Evolutionary conservation across 148 eudicot genomes (phyloP).

Genomic region (Rhododendron simsii): DNA sequence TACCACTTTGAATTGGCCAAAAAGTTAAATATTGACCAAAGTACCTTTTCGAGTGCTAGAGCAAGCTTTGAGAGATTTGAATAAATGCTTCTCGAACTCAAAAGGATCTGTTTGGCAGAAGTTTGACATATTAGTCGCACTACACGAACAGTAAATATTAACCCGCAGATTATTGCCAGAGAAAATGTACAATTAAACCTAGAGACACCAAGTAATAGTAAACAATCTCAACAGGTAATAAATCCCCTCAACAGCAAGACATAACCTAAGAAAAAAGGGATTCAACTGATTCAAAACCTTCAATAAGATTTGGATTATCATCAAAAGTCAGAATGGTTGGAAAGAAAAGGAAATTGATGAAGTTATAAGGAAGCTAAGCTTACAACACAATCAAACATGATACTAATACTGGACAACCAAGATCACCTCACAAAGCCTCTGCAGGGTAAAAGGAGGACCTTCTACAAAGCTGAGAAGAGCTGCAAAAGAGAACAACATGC

Average conservation of each 20-base stretch:
- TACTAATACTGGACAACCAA: neutral
- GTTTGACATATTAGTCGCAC: neutral
- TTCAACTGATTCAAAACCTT: neutral
- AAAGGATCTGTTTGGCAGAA: constrained; percentile 48
- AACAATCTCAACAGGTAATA: neutral
- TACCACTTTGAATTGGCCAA: neutral
- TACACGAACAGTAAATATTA: neutral
- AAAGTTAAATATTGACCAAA: neutral
- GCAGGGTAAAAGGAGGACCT: constrained; percentile 93
- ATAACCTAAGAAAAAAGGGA: neutral
- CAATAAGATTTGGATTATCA: neutral
- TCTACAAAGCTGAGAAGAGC: constrained; percentile 69
- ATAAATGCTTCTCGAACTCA: constrained; percentile 60
- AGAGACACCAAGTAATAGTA: neutral
- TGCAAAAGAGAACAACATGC: constrained; percentile 29
- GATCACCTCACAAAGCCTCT: constrained; percentile 83
- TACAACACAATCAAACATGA: constrained; percentile 4
- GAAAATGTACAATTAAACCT: neutral
- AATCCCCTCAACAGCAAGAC: constrained; percentile 1
- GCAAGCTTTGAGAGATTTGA: constrained; percentile 79
- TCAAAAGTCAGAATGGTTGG: neutral
- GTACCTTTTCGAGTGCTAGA: constrained; percentile 85
- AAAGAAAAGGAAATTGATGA: neutral
- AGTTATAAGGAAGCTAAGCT: neutral
- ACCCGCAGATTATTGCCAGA: neutral